Evolutionary conservation across 768 basidiomycete species (phyloP).

Genomic region (Boletus eberwhitei): DNA sequence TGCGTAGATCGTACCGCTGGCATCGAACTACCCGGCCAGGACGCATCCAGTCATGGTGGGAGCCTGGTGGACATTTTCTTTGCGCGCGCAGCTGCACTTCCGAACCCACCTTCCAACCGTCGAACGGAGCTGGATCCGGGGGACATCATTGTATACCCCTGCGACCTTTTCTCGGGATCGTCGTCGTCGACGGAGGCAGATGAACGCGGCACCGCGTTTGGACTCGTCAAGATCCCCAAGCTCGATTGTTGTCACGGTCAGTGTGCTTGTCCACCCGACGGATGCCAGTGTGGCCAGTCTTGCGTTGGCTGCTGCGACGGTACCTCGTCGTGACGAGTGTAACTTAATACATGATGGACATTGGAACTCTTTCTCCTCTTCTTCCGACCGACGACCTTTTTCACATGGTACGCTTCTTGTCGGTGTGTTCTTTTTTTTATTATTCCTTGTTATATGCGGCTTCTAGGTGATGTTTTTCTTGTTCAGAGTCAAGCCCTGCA

Average conservation of each 20-base stretch:
- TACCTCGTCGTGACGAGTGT: not conserved
- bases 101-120: constrained; percentile 47
- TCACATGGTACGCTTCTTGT: not conserved
- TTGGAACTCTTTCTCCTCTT: not conserved
- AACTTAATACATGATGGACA: not conserved
- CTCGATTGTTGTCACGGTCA: constrained; percentile 64
- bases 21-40: constrained; percentile 39
- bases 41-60: constrained; percentile 6
- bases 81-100: constrained; percentile 65
- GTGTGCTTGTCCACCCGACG: constrained; percentile 53
- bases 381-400: not conserved
- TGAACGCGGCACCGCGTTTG: constrained; percentile 42
- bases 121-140: constrained; percentile 46
- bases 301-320: constrained; percentile 52
- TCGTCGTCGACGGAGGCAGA: constrained; percentile 34
- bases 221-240: constrained; percentile 56
- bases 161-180: constrained; percentile 33
- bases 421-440: not conserved
- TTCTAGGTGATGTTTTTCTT: not conserved
- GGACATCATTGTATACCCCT: constrained; percentile 47
- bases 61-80: constrained; percentile 62
- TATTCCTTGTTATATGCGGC: not conserved
- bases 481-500: not conserved
- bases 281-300: constrained; percentile 53
- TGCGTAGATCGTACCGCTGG: constrained; percentile 56